Conservation (phyloP, 176 grass and related monocot species). For the Cymbopogon citratus region DNA sequence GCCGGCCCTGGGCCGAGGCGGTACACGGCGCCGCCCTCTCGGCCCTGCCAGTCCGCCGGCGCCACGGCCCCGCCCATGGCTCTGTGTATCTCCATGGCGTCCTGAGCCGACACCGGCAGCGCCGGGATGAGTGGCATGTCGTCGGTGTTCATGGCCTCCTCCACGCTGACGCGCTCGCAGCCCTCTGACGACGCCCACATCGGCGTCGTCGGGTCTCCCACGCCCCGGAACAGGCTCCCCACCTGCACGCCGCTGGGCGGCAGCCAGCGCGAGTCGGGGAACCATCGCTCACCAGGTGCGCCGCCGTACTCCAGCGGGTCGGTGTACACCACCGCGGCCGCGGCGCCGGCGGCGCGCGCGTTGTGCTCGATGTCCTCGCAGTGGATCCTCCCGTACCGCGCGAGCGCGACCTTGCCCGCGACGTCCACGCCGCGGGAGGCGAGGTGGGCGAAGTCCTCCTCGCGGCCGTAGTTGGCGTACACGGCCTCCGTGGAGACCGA, state of each 20-base stretch:
- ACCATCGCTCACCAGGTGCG: slow-evolving; percentile 13
- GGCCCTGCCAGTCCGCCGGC: slow-evolving; percentile 68
- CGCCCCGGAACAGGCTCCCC: slow-evolving; percentile 45
- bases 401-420: slow-evolving; percentile 50
- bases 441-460: slow-evolving; percentile 67
- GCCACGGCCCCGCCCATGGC: slow-evolving; percentile 49
- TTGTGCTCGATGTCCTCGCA: slow-evolving; percentile 70
- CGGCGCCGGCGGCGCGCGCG: slow-evolving; percentile 53
- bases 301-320: slow-evolving; percentile 66
- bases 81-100: slow-evolving; percentile 54
- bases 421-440: slow-evolving; percentile 40
- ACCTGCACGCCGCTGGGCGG: slow-evolving; percentile 75
- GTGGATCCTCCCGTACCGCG: slow-evolving; percentile 68
- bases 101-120: slow-evolving; percentile 61
- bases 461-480: slow-evolving; percentile 80
- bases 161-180: slow-evolving; percentile 55
- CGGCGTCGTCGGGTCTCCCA: slow-evolving; percentile 73
- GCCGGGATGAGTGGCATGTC: slow-evolving; percentile 63
- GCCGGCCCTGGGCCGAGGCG: slow-evolving; percentile 69
- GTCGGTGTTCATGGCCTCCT: slow-evolving; percentile 47
- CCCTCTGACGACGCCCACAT: slow-evolving; percentile 64
- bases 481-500: slow-evolving; percentile 54
- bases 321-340: slow-evolving; percentile 58
- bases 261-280: slow-evolving; percentile 58
- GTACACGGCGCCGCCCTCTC: slow-evolving; percentile 37